Base-by-base conservation (phyloP, 2,329 filamentous ascomycete genomes). In the Blumeria graminis region DNA sequence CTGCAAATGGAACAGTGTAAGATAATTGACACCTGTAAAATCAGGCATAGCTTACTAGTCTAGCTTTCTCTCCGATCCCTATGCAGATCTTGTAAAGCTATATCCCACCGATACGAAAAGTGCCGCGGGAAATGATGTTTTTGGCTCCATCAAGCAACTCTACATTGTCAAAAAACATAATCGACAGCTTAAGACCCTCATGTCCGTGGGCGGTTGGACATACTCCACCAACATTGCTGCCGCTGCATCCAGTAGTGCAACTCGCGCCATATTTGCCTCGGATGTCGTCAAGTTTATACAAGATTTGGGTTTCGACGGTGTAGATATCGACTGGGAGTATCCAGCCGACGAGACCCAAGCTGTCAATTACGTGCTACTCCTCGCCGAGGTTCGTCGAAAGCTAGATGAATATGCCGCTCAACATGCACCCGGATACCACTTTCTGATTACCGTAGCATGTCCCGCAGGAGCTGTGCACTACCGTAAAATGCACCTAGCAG, bases 121-220 rank as follows among this genome's bases (percentile, higher is more conserved):
- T 69, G 60, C 82, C 77, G 77, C 22, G 0, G 74, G 82, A 6
- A 82, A 72, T 59, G 92, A 93, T 65, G 77, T 83, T 51, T 92
- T 90, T 62, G 88, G 88, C 41, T 84, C 81, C 65, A 68, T 86
- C 56, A 92, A 92, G 70, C 85, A 93, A 64, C 72, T 94, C 0
- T 86, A 77, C 65, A 70, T 85, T 7, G 72, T 87, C 46, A 94
- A 94, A 70, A 81, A 89, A 67, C 68, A 74, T 57, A 82, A 94
- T 67, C 80, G 86, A 14, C 77, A 86, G 51, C 68, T 94, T 56
- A 93, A 93, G 65, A 74, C 83, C 1, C 72, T 93, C 22, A 74
- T 94, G 3, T 85, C 79, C 52, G 86, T 94, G 60, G 88, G 88
- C 52, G 87, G 88, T 34, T 93, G 84, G 84, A 88, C 84, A 0